A percentile compares a stretch with the other conserved stretches of the same genome.
phyloP scores from a whole-genome alignment of 306 rosid species.

The Ochetophila trinervis region DNA sequence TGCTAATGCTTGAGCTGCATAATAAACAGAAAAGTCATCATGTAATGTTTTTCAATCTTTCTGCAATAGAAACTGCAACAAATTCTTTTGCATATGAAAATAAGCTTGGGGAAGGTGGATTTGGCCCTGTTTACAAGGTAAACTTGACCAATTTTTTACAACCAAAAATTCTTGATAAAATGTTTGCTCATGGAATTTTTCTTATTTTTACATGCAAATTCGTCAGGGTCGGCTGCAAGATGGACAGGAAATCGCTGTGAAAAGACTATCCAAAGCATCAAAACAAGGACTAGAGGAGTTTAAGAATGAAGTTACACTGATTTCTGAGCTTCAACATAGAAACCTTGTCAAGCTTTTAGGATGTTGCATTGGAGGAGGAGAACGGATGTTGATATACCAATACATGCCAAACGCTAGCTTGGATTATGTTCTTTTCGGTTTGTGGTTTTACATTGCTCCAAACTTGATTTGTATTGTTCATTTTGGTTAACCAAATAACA shows the following conservation, averaged over 20 bases:
- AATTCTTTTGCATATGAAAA: too few species aligned
- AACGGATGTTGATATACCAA: conserved; percentile 4
- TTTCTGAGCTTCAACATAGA: conserved; percentile 14
- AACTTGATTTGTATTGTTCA: not conserved
- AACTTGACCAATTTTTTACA: too few species aligned
- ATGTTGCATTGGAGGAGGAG: not conserved
- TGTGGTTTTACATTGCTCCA: not conserved
- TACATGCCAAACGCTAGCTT: conserved; percentile 24
- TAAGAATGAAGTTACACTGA: conserved; percentile 15
- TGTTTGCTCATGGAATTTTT: too few species aligned
- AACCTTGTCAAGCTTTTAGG: conserved; percentile 11
- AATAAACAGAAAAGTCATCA: too few species aligned
- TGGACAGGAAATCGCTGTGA: conserved; percentile 11
- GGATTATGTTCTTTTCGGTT: conserved; percentile 21
- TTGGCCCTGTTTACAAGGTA: too few species aligned
- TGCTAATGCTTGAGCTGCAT: too few species aligned
- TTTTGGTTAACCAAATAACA: not conserved
- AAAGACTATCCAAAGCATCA: not conserved
- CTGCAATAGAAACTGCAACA: too few species aligned
- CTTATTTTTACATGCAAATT: too few species aligned
- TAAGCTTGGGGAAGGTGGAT: too few species aligned
- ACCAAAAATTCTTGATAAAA: too few species aligned
- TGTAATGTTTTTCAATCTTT: too few species aligned
- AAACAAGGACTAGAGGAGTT: conserved; percentile 11
- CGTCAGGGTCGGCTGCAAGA: not conserved